Conservation (phyloP, 805 yeast genomes). For the Candida sanyiensis region DNA sequence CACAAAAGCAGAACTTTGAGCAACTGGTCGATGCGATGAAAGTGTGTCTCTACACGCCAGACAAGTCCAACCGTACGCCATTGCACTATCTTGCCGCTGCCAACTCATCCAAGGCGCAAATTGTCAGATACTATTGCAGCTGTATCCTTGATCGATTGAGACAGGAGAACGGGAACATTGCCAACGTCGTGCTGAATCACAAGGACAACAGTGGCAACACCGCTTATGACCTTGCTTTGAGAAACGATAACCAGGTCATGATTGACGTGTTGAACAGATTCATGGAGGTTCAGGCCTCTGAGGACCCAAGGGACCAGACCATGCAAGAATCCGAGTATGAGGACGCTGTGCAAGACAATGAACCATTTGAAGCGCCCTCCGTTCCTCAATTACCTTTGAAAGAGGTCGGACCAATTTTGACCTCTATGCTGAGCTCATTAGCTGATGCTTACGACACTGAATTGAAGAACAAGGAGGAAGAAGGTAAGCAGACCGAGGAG, state of each 20-base stretch:
- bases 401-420: constrained; percentile 26
- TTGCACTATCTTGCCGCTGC: constrained; percentile 61
- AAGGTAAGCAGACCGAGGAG: constrained; percentile 41
- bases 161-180: constrained; percentile 35
- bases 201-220: constrained; percentile 83
- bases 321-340: constrained; percentile 9
- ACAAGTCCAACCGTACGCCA: constrained; percentile 65
- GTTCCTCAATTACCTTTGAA: constrained; percentile 21
- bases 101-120: constrained; percentile 41
- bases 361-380: constrained; percentile 7
- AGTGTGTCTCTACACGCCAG: constrained; percentile 65
- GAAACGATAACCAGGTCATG: constrained; percentile 43
- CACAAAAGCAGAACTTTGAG: constrained; percentile 54
- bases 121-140: constrained; percentile 52
- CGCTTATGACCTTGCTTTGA: constrained; percentile 72
- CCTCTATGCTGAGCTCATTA: constrained; percentile 38
- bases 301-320: neutral
- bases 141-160: constrained; percentile 40
- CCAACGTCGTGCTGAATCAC: constrained; percentile 60
- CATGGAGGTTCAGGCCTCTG: constrained; percentile 11
- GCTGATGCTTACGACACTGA: constrained; percentile 51
- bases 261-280: constrained; percentile 33
- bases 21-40: constrained; percentile 55
- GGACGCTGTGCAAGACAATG: constrained; percentile 5
- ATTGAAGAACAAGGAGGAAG: constrained; percentile 49